A percentile compares a stretch with the other conserved stretches of the same genome.
These are phyloP conservation scores for Arabidopsis hybrid DNA, from an alignment of 441 rosid species.

Conservation along the genomic window DNA sequence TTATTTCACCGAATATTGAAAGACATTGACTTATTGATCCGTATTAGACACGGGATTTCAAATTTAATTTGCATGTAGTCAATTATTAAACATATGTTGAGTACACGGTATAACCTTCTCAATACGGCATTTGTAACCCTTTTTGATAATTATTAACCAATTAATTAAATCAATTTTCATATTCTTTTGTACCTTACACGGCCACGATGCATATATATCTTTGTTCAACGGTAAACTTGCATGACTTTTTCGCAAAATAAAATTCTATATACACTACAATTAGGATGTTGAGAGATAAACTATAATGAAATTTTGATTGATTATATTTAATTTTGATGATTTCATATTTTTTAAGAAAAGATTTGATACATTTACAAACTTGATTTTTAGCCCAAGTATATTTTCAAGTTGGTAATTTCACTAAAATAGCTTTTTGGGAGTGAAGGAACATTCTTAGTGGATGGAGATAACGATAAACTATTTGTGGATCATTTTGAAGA, in stretches of 20 bases:
- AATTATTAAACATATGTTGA: not conserved
- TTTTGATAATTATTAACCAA: not conserved
- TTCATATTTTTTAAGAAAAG: not conserved
- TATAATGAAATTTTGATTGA: too few relatives aligned
- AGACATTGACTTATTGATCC: conserved; percentile 15
- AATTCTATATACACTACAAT: not conserved
- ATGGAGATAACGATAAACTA: not conserved
- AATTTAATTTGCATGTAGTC: not conserved
- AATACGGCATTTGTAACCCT: conserved; percentile 22
- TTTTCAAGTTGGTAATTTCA: not conserved
- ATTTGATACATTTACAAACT: not conserved
- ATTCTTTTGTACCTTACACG: not conserved
- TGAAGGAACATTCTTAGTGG: not conserved
- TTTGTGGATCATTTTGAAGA: not conserved
- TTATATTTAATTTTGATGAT: not conserved
- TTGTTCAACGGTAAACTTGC: not conserved
- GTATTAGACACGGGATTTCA: not conserved
- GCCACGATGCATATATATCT: too few relatives aligned
- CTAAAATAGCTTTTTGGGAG: not conserved
- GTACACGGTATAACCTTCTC: not conserved
- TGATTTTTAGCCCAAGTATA: not conserved
- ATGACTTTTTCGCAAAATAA: not conserved
- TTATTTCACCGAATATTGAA: conserved; percentile 1
- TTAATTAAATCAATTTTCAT: not conserved
- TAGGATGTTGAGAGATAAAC: not conserved